Evolutionary conservation across 1,284 basidiomycete genomes (phyloP), one percentile per base, ranked within the genome.

Genomic region (Neotropicomus parvogracilis): DNA sequence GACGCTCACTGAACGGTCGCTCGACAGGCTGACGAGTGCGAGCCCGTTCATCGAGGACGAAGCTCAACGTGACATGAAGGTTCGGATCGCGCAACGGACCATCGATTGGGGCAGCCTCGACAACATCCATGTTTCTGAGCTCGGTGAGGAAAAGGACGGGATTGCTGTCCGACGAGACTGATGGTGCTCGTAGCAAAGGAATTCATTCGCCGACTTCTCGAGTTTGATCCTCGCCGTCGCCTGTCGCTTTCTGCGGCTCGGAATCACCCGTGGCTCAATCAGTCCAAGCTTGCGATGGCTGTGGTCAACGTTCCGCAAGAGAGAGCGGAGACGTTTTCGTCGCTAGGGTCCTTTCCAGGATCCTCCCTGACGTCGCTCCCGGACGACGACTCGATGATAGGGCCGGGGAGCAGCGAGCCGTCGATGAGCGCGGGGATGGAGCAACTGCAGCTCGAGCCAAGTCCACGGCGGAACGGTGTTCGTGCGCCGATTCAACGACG

Each of bases 21-120:
- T 40, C 40, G 39, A 60, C 53, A 89, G 88, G 85, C 64, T 92
- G 17, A 84, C 85, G 0, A 82, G 83, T 58, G 57, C 75, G 0
- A 80, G 71, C 24, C 86, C 89, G 0, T 91, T 92, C 67, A 69
- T 81, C 17, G 87, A 90, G 54, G 81, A 85, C 21, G 80, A 82
- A 3, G 64, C 61, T 21, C 70, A 73, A 17, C 64, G 70, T 2
- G 81, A 83, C 48, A 72, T 85, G 44, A 71, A 74, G 34, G 62
- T 70, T 27, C 76, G 80, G 9, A 81, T 88, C 31, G 62, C 69
- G 1, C 67, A 65, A 26, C 82, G 89, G 11, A 65, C 55, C 3
- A 77, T 90, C 41, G 81, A 89, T 52, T 88, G 84, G 80, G 53
- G 61, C 2, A 60, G 70, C 17, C 72, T 94, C 34, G 46, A 64